Evolutionary conservation across 441 rosid species (phyloP).

Genomic region (Gossypium trilobum): DNA sequence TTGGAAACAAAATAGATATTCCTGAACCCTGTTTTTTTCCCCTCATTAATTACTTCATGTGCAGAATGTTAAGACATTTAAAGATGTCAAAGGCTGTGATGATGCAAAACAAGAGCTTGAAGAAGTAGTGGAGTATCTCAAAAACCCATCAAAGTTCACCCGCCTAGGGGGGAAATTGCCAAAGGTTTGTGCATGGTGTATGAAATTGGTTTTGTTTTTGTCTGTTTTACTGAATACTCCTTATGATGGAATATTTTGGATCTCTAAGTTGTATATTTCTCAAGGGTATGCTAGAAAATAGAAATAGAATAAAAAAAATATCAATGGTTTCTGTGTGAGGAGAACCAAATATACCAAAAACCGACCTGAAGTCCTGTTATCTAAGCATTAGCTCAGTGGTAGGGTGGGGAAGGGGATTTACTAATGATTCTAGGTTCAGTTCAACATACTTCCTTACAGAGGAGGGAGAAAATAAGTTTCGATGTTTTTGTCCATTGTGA

Average conservation of each 20-base stretch:
- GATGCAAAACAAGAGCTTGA: constrained; percentile 98
- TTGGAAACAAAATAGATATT: background rate
- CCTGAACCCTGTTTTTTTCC: background rate
- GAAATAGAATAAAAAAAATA: background rate
- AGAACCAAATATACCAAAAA: constrained; percentile 3
- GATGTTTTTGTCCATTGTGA: too few species aligned
- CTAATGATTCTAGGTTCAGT: background rate
- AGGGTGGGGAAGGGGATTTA: background rate
- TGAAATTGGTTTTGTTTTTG: background rate
- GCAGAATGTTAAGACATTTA: constrained; percentile 94
- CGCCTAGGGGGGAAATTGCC: constrained; percentile 96
- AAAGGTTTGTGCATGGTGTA: constrained; percentile 46
- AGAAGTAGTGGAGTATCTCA: constrained; percentile 93
- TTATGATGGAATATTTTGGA: background rate
- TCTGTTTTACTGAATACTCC: background rate
- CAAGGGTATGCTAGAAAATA: background rate
- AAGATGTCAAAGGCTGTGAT: constrained; percentile 98
- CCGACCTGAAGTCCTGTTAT: background rate
- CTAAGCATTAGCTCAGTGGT: background rate
- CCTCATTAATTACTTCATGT: constrained; percentile 22
- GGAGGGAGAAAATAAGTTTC: background rate
- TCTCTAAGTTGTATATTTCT: background rate
- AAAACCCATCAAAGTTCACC: constrained; percentile 86
- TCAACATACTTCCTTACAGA: background rate
- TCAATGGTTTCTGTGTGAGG: background rate